phyloP scores from a whole-genome alignment of 2,329 filamentous ascomycete genomes.

The Verticillium longisporum region DNA sequence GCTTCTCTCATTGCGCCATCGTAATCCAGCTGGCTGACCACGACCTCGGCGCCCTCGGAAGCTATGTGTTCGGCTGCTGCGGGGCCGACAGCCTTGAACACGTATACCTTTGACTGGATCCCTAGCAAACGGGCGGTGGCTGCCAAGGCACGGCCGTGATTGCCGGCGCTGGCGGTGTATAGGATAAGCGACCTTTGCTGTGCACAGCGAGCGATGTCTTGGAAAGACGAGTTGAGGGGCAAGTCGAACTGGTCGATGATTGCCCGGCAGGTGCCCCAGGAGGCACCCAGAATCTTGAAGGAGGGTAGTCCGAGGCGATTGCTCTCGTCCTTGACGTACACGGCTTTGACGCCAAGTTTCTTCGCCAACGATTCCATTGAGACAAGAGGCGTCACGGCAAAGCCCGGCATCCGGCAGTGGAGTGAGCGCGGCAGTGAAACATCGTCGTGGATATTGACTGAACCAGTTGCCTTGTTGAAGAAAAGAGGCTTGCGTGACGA shows the following conservation, averaged over 20 bases:
- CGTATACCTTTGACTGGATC: conserved; percentile 51
- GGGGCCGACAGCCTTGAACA: conserved; percentile 51
- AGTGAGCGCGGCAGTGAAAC: conserved; percentile 29
- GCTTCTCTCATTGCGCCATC: conserved; percentile 53
- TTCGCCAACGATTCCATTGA: conserved; percentile 45
- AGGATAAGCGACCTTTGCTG: conserved; percentile 34
- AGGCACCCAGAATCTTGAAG: conserved; percentile 77
- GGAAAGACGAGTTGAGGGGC: conserved; percentile 30
- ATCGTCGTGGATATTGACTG: conserved; percentile 4
- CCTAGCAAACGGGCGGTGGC: conserved; percentile 57
- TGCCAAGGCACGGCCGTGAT: conserved; percentile 68
- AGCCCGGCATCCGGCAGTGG: conserved; percentile 51
- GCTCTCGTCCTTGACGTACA: conserved; percentile 68
- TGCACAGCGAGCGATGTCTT: conserved; percentile 46
- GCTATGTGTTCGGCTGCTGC: conserved; percentile 48
- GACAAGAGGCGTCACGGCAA: conserved; percentile 45
- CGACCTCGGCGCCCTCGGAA: conserved; percentile 55
- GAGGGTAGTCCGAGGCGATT: conserved; percentile 61
- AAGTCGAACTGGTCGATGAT: conserved; percentile 38
- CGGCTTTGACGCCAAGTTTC: conserved; percentile 36
- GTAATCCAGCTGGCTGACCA: conserved; percentile 45
- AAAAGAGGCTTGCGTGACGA: conserved; percentile 13
- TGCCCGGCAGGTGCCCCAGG: conserved; percentile 62
- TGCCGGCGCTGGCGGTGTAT: conserved; percentile 66
- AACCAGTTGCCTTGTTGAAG: conserved; percentile 16